These are phyloP conservation scores for Lagenaria siceraria DNA, from an alignment of 306 rosid species.

Conservation along the genomic window DNA sequence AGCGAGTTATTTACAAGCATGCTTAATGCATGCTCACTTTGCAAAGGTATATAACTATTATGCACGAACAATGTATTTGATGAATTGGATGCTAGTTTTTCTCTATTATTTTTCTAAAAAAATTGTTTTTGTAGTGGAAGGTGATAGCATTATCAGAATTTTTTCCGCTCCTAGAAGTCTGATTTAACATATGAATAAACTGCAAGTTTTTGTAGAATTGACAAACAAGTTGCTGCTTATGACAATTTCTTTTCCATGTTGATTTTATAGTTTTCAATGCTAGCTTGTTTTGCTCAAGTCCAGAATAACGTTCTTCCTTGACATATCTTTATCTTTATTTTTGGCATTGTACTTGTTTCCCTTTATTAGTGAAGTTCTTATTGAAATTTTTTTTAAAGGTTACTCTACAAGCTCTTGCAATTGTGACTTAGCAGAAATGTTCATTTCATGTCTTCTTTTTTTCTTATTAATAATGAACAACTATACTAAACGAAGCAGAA, in stretches of 20 bases:
- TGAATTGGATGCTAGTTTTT: background rate
- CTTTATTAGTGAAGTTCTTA: background rate
- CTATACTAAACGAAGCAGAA: background rate
- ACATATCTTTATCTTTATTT: background rate
- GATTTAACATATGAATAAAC: background rate
- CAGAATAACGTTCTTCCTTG: background rate
- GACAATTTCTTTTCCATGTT: background rate
- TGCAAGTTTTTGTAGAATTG: background rate
- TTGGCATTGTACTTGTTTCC: background rate
- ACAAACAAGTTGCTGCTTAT: background rate
- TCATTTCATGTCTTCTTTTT: background rate
- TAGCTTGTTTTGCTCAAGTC: background rate
- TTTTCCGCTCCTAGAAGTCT: background rate
- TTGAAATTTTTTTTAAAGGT: background rate
- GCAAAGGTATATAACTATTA: constrained; percentile 57
- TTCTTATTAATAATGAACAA: background rate
- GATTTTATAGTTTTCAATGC: background rate
- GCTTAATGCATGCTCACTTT: constrained; percentile 98
- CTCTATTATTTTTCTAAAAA: background rate
- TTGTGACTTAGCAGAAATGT: background rate
- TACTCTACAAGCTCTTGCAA: background rate
- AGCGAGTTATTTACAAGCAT: constrained; percentile 95
- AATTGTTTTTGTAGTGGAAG: background rate
- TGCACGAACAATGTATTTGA: background rate
- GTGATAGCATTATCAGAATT: background rate